Percentiles rank a stretch among this genome's conserved stretches.
phyloP scores from a whole-genome alignment of 441 rosid species.

The Euphorbia corollata region DNA sequence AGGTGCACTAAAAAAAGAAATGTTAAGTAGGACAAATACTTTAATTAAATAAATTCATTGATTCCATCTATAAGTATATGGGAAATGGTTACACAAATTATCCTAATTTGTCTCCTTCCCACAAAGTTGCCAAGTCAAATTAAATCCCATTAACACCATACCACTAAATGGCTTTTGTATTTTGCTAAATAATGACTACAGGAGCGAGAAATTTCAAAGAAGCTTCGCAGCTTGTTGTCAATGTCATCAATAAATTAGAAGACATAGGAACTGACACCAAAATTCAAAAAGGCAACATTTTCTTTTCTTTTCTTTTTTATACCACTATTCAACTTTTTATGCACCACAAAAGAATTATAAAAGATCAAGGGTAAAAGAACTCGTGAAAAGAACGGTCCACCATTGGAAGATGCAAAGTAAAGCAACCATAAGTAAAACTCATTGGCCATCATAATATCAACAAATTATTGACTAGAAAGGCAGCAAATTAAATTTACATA shows the following conservation, averaged over 20 bases:
- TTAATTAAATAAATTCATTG: background rate
- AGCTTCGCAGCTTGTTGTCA: conserved; percentile 21
- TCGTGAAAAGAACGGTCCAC: background rate
- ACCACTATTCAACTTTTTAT: background rate
- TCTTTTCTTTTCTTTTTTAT: too few relatives aligned
- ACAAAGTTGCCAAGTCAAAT: background rate
- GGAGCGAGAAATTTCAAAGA: conserved; percentile 28
- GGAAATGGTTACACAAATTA: background rate
- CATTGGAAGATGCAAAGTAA: too few relatives aligned
- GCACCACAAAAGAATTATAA: background rate
- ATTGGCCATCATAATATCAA: background rate
- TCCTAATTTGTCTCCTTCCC: background rate
- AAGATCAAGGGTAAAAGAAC: background rate
- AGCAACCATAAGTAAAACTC: background rate
- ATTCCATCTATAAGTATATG: background rate
- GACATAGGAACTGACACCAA: background rate
- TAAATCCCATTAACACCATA: background rate
- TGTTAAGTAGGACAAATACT: conserved; percentile 1
- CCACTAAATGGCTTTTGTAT: background rate
- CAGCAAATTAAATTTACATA: background rate
- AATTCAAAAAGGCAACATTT: background rate
- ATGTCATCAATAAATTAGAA: background rate
- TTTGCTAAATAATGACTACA: background rate
- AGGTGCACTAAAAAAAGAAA: background rate
- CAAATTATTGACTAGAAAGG: background rate